Conservation (phyloP, 192 early-diverging fungal genomes). For the Coemansia sp. region DNA sequence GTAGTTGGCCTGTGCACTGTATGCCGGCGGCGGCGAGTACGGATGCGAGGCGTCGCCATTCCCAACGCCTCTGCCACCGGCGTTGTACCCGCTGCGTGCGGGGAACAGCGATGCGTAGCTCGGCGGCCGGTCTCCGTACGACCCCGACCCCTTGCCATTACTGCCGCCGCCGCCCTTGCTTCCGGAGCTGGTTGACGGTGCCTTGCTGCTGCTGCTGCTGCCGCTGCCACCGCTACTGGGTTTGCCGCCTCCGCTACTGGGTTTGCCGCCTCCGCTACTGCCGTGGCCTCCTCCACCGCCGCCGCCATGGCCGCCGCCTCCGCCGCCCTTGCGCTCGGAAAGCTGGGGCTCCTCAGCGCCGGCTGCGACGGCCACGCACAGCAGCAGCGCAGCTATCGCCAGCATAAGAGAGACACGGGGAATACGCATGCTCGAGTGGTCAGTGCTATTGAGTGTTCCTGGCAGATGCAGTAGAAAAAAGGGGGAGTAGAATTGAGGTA, state of each 20-base stretch:
- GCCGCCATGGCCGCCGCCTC: slow-evolving; percentile 14
- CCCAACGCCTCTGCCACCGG: slow-evolving; percentile 34
- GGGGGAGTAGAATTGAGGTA: too few relatives aligned
- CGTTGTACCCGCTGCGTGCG: slow-evolving; percentile 27
- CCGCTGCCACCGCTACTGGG: background rate
- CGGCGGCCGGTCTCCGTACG: slow-evolving; percentile 40
- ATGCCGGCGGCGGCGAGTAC: slow-evolving; percentile 40
- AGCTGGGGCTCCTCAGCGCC: slow-evolving; percentile 2
- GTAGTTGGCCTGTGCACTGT: slow-evolving; percentile 40
- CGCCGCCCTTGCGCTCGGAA: slow-evolving; percentile 19
- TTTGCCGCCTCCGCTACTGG: slow-evolving; percentile 7
- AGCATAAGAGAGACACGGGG: background rate
- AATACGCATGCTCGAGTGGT: slow-evolving; percentile 6
- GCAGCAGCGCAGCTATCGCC: slow-evolving; percentile 14
- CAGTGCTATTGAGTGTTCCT: background rate
- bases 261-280: slow-evolving; percentile 7
- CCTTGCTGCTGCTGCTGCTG: slow-evolving; percentile 16
- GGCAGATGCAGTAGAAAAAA: background rate
- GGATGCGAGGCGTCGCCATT: slow-evolving; percentile 22
- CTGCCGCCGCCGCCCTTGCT: slow-evolving; percentile 39
- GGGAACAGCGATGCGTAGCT: slow-evolving; percentile 47
- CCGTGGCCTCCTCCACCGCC: slow-evolving; percentile 18
- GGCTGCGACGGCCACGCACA: slow-evolving; percentile 20
- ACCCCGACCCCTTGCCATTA: slow-evolving; percentile 29
- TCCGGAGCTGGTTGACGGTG: slow-evolving; percentile 11